Percentiles rank a stretch among this genome's conserved stretches.
phyloP scores from a whole-genome alignment of 164 flowering plant genomes.

The Nymphaea thermarum region DNA sequence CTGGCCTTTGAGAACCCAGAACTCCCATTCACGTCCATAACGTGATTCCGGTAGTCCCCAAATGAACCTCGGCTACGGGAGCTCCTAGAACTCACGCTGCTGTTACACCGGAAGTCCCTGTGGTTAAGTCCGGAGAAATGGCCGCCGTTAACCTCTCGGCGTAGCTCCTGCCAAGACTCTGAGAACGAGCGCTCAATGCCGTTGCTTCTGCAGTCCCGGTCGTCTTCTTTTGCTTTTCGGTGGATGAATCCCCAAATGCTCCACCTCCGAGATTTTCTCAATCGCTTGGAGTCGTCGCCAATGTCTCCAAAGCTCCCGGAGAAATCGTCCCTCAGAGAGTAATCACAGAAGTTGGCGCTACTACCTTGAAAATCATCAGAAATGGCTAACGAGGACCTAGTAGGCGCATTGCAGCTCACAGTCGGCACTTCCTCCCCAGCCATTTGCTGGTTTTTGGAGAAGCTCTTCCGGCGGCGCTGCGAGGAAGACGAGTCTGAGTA shows the following conservation, averaged over 20 bases:
- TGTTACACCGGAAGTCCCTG: conserved; percentile 52
- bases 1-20: not conserved
- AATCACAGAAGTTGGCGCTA: not conserved
- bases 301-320: conserved; percentile 53
- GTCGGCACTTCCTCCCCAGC: not conserved
- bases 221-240: conserved; percentile 43
- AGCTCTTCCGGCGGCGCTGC: conserved; percentile 48
- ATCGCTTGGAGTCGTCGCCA: conserved; percentile 25
- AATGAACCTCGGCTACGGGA: conserved; percentile 22
- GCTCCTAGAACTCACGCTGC: conserved; percentile 70
- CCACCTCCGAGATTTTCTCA: conserved; percentile 76
- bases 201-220: conserved; percentile 47
- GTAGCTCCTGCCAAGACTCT: conserved; percentile 74
- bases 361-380: conserved; percentile 20
- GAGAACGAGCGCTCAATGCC: conserved; percentile 81
- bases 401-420: not conserved
- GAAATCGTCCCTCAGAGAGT: conserved; percentile 62
- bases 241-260: conserved; percentile 72
- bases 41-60: not conserved
- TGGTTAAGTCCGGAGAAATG: conserved; percentile 24
- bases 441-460: conserved; percentile 4
- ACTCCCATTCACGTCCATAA: not conserved
- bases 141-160: conserved; percentile 39
- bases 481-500: conserved; percentile 67
- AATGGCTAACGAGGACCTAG: conserved; percentile 46